phyloP scores from a whole-genome alignment of 2,329 filamentous ascomycete genomes.

The Pezicula carpinea region DNA sequence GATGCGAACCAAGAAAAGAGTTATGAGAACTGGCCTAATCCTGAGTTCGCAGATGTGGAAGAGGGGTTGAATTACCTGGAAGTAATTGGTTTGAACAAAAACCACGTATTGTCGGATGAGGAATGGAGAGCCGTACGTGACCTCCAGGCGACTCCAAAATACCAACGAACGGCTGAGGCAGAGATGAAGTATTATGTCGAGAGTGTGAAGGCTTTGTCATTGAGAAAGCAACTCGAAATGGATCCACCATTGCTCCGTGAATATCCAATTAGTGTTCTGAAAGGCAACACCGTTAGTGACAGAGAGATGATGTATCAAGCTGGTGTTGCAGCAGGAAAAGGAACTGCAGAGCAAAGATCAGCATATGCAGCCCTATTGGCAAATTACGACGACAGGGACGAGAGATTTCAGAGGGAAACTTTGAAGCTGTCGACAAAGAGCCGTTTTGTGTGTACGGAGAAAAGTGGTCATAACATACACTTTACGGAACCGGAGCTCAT shows the following conservation, averaged over 20 bases:
- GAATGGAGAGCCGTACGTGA: conserved; percentile 5
- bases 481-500: conserved; percentile 12
- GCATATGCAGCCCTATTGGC: conserved; percentile 1
- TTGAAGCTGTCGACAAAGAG: conserved; percentile 7
- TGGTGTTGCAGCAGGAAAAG: conserved; percentile 10
- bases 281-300: conserved; percentile 6
- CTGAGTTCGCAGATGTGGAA: conserved; percentile 1
- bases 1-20: conserved; percentile 12
- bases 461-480: conserved; percentile 16
- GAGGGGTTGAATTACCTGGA: conserved; percentile 3
- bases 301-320: conserved; percentile 10
- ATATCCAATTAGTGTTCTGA: conserved; percentile 12
- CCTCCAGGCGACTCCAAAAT: not conserved
- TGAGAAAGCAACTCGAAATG: conserved; percentile 12
- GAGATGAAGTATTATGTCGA: conserved; percentile 4
- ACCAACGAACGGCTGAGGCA: conserved; percentile 2
- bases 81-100: not conserved
- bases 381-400: conserved; percentile 1
- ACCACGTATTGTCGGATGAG: conserved; percentile 3
- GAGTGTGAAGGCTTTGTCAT: conserved; percentile 2
- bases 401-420: conserved; percentile 5
- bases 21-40: conserved; percentile 2
- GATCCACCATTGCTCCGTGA: conserved; percentile 2
- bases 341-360: conserved; percentile 6
- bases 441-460: conserved; percentile 1